Conservation (phyloP, 805 yeast species). For the Blastobotrys terrestris region DNA sequence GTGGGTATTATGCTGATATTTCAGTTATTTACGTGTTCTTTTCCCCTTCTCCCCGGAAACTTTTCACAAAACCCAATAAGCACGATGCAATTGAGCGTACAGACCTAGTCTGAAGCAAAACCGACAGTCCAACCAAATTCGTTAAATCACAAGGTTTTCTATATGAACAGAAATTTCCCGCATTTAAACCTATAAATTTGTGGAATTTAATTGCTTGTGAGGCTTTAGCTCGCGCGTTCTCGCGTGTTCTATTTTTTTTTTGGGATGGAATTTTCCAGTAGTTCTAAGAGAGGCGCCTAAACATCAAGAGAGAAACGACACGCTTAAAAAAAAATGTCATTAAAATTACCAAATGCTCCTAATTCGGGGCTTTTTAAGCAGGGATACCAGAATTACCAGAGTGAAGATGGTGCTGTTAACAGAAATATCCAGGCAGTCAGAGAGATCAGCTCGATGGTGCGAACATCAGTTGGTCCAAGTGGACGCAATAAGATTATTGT, state of each 20-base stretch:
- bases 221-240: neutral
- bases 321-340: constrained; percentile 51
- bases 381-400: constrained; percentile 81
- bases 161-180: no score
- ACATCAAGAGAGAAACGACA: neutral
- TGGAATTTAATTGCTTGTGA: neutral
- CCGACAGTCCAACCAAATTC: no score
- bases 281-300: neutral
- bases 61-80: no score
- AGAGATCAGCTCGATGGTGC: constrained; percentile 84
- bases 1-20: no score
- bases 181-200: neutral
- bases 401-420: constrained; percentile 90
- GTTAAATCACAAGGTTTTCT: no score
- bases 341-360: constrained; percentile 88
- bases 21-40: no score
- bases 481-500: constrained; percentile 96
- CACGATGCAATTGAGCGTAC: no score
- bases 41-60: no score
- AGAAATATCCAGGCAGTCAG: constrained; percentile 92
- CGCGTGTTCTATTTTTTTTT: neutral
- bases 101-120: no score
- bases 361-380: constrained; percentile 91
- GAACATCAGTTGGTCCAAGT: constrained; percentile 95
- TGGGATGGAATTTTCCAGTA: neutral